phyloP scores from a whole-genome alignment of 129 eudicot species.

The Logfia minima region DNA sequence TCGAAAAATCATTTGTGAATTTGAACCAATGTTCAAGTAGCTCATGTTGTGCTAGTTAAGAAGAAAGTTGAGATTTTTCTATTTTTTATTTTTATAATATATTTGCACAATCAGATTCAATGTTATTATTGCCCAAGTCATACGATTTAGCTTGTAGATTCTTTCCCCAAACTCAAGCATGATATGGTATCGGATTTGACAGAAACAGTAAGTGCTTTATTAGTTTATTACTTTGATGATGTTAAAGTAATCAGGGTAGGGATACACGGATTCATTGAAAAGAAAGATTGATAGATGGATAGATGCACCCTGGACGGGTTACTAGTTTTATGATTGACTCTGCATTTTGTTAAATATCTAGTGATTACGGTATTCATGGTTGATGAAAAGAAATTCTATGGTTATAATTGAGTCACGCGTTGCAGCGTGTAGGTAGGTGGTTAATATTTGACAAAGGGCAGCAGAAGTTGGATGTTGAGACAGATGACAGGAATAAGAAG shows the following conservation, averaged over 20 bases:
- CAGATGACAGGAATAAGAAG: slow-evolving; percentile 61
- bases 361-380: not conserved
- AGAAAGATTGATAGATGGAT: not conserved
- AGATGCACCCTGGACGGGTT: not conserved
- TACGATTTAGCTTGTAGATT: not conserved
- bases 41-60: not conserved
- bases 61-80: not conserved
- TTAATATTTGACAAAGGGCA: slow-evolving; percentile 63
- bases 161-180: not conserved
- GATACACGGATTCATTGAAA: not conserved
- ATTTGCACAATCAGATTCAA: not conserved
- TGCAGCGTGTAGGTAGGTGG: slow-evolving; percentile 69
- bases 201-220: not conserved
- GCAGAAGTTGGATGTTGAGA: slow-evolving; percentile 44
- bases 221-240: not conserved
- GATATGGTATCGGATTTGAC: not conserved
- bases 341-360: not conserved
- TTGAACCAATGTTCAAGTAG: slow-evolving; percentile 5
- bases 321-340: not conserved
- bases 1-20: not conserved
- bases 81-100: not conserved
- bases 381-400: not conserved
- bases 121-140: not conserved
- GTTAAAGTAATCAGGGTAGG: not conserved
- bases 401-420: slow-evolving; percentile 11